Conservation (phyloP, 2,329 filamentous ascomycete genomes). For the Claviceps digitariae region DNA sequence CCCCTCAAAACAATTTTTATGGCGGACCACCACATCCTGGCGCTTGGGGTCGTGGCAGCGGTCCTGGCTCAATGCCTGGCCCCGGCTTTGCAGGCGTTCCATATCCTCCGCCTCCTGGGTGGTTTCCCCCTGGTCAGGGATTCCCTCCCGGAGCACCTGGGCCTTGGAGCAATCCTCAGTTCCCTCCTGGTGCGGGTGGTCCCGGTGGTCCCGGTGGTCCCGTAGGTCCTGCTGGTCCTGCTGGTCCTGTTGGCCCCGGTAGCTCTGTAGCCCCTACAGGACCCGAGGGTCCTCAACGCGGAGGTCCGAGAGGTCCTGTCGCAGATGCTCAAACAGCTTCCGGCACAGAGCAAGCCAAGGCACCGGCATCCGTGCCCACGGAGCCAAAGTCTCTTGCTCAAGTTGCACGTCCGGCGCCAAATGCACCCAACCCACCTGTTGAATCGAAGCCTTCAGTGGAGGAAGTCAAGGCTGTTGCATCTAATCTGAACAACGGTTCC, state of each 20-base stretch:
- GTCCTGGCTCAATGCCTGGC: constrained; percentile 42
- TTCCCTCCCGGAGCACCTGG: constrained; percentile 47
- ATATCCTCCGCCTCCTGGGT: constrained; percentile 64
- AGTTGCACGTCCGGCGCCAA: constrained; percentile 30
- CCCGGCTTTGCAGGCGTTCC: constrained; percentile 58
- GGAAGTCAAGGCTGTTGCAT: constrained; percentile 30
- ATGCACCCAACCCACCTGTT: constrained; percentile 49
- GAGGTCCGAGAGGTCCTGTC: constrained; percentile 29
- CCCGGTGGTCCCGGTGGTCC: not conserved
- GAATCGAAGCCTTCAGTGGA: constrained; percentile 52
- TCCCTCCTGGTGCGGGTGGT: constrained; percentile 37
- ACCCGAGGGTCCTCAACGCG: constrained; percentile 41
- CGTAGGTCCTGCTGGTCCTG: constrained; percentile 24
- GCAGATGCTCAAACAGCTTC: constrained; percentile 34
- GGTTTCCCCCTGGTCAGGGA: constrained; percentile 66
- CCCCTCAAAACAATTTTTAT: constrained; percentile 31
- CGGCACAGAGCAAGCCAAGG: constrained; percentile 33
- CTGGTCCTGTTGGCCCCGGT: constrained; percentile 36
- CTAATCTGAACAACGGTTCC: constrained; percentile 24
- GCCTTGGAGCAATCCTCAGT: constrained; percentile 43
- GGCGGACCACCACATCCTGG: constrained; percentile 36
- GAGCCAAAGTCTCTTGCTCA: constrained; percentile 41
- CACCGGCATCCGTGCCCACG: constrained; percentile 30
- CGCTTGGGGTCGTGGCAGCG: constrained; percentile 39
- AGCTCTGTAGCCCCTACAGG: constrained; percentile 48